A percentile compares a stretch with the other conserved stretches of the same genome.
Evolutionary conservation across 768 basidiomycete species (phyloP).

Genomic region (Pholiota molesta): DNA sequence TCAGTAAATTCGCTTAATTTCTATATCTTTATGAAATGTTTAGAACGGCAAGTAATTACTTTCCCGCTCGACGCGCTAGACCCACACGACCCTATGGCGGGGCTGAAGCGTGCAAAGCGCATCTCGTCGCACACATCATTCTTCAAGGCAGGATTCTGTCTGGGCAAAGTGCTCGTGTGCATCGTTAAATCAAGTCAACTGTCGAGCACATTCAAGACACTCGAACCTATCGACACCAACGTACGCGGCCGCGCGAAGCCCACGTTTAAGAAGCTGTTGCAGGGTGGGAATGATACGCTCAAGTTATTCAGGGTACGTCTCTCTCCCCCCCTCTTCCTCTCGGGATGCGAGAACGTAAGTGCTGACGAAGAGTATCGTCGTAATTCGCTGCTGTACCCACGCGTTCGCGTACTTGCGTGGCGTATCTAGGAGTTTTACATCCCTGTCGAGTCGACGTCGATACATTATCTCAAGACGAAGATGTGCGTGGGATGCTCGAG

Average conservation of each 20-base stretch:
- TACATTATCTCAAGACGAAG: slow-evolving; percentile 96
- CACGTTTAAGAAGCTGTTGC: slow-evolving; percentile 92
- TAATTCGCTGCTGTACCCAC: background rate
- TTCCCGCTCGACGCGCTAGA: slow-evolving; percentile 95
- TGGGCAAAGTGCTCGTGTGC: slow-evolving; percentile 91
- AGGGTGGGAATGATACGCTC: slow-evolving; percentile 93
- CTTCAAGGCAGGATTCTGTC: slow-evolving; percentile 95
- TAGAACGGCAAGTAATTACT: slow-evolving; percentile 94
- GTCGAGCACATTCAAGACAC: slow-evolving; percentile 95
- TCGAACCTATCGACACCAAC: slow-evolving; percentile 94
- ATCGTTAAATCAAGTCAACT: slow-evolving; percentile 95
- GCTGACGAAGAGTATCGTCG: background rate
- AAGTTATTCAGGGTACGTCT: slow-evolving; percentile 79
- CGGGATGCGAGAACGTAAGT: background rate
- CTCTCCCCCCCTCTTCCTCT: background rate
- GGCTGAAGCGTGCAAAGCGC: slow-evolving; percentile 90
- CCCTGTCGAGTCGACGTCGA: slow-evolving; percentile 93
- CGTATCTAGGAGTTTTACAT: slow-evolving; percentile 91
- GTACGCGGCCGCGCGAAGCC: slow-evolving; percentile 79
- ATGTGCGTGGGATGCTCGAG: slow-evolving; percentile 96
- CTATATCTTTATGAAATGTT: background rate
- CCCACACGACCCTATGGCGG: slow-evolving; percentile 86
- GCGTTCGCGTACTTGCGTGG: background rate
- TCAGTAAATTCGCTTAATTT: background rate
- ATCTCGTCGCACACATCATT: slow-evolving; percentile 97